These are phyloP conservation scores for Cerioporus squamosus DNA, from an alignment of 1,284 basidiomycete species.

Conservation along the genomic window DNA sequence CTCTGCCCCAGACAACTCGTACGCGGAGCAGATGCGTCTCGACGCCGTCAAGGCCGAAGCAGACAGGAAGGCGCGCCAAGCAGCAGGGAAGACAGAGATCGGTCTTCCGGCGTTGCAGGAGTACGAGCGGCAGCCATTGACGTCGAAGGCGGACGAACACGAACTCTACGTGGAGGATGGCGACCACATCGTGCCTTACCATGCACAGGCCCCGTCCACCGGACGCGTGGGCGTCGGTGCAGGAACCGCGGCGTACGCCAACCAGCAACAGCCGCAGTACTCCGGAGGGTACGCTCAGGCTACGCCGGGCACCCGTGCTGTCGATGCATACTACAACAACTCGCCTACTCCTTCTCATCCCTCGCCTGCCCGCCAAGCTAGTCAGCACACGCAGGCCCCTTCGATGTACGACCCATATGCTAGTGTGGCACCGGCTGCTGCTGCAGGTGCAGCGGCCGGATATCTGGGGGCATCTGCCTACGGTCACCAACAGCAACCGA, in stretches of 20 bases:
- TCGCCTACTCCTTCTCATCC: constrained; percentile 41
- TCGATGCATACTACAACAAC: constrained; percentile 74
- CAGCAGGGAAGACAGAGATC: constrained; percentile 51
- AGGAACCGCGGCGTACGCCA: constrained; percentile 28
- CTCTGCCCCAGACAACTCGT: constrained; percentile 35
- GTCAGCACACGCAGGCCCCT: constrained; percentile 44
- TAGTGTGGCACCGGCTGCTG: constrained; percentile 26
- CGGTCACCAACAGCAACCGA: constrained; percentile 36
- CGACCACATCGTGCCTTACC: constrained; percentile 47
- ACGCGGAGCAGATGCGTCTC: constrained; percentile 70
- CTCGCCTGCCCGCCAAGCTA: constrained; percentile 47
- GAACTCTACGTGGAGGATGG: constrained; percentile 52
- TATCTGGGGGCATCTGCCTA: constrained; percentile 22
- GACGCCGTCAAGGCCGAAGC: constrained; percentile 84
- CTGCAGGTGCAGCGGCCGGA: constrained; percentile 25
- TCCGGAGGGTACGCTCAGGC: constrained; percentile 67
- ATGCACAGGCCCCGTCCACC: constrained; percentile 15
- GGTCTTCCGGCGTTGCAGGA: constrained; percentile 80
- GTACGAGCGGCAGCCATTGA: constrained; percentile 64
- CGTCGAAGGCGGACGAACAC: constrained; percentile 38
- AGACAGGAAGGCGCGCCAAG: constrained; percentile 74
- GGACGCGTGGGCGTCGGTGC: constrained; percentile 29
- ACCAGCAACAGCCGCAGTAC: constrained; percentile 37
- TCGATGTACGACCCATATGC: constrained; percentile 40
- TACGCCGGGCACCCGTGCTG: constrained; percentile 63